A percentile compares a stretch with the other conserved stretches of the same genome.
Evolutionary conservation across 495 filamentous ascomycete genomes (phyloP).

Genomic region (Penicillium bialowiezense): DNA sequence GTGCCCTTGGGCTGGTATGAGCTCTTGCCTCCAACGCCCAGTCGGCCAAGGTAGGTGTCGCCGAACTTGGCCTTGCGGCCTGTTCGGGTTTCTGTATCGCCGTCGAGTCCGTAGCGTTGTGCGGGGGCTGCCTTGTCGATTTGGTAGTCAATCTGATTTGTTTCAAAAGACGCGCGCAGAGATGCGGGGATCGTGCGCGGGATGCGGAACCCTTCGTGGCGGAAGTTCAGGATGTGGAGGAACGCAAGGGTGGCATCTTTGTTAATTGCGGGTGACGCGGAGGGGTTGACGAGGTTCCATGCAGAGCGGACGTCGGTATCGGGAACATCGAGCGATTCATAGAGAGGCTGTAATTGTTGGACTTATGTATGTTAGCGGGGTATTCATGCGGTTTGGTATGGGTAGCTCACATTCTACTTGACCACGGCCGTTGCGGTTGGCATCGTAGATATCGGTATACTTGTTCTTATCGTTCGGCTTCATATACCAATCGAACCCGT

Average conservation of each 20-base stretch:
- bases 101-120: constrained; percentile 65
- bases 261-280: constrained; percentile 71
- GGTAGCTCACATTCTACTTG: constrained; percentile 69
- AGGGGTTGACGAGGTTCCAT: constrained; percentile 97
- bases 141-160: constrained; percentile 93
- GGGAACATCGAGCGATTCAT: constrained; percentile 88
- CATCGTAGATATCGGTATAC: constrained; percentile 93
- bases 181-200: constrained; percentile 90
- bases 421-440: constrained; percentile 80
- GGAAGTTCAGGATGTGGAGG: constrained; percentile 90
- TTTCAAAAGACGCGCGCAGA: constrained; percentile 86
- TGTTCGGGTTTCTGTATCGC: constrained; percentile 71
- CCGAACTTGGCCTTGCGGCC: constrained; percentile 94
- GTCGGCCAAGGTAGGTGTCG: constrained; percentile 87
- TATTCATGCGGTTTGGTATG: neutral
- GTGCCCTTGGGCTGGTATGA: constrained; percentile 70
- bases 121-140: constrained; percentile 66
- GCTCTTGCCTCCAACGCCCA: constrained; percentile 79
- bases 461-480: constrained; percentile 81
- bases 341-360: constrained; percentile 75
- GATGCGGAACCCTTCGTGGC: constrained; percentile 93
- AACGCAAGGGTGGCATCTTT: constrained; percentile 94
- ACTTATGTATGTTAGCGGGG: constrained; percentile 46
- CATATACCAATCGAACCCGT: constrained; percentile 99
- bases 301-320: constrained; percentile 91